Percentiles rank a stretch among this genome's conserved stretches.
These are phyloP conservation scores for Aspergillus hortae DNA, from an alignment of 2,329 filamentous ascomycete species.

Conservation along the genomic window DNA sequence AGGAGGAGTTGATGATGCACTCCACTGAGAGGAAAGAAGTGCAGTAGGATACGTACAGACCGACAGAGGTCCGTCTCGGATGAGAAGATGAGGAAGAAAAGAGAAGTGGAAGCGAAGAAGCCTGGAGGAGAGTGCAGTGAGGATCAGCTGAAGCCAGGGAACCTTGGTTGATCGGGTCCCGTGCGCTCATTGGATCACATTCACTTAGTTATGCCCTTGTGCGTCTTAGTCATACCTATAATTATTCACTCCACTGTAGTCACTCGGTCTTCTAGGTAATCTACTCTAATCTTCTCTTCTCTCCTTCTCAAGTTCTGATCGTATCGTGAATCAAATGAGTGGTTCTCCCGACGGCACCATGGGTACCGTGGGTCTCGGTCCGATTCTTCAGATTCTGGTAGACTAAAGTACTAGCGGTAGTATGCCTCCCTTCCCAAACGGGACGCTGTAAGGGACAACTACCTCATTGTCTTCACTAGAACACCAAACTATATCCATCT, in stretches of 20 bases:
- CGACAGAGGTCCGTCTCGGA: not conserved
- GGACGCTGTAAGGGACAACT: not conserved
- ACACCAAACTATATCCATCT: not conserved
- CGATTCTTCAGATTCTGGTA: not conserved
- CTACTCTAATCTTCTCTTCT: too few species aligned
- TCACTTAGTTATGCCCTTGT: too few species aligned
- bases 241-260: not conserved
- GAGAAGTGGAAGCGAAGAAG: not conserved
- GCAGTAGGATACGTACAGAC: not conserved
- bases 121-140: not conserved
- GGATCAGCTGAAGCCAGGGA: not conserved
- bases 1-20: not conserved
- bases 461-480: not conserved
- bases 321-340: too few species aligned
- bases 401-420: not conserved
- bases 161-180: not conserved
- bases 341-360: too few species aligned
- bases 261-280: too few species aligned
- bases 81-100: not conserved
- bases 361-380: not conserved
- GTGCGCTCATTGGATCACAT: not conserved
- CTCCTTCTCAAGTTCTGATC: too few species aligned
- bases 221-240: too few species aligned
- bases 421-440: conserved; percentile 3
- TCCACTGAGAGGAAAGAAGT: not conserved